Conservation (phyloP, 2,329 filamentous ascomycete species). For the Pseudocercospora eumusae region DNA sequence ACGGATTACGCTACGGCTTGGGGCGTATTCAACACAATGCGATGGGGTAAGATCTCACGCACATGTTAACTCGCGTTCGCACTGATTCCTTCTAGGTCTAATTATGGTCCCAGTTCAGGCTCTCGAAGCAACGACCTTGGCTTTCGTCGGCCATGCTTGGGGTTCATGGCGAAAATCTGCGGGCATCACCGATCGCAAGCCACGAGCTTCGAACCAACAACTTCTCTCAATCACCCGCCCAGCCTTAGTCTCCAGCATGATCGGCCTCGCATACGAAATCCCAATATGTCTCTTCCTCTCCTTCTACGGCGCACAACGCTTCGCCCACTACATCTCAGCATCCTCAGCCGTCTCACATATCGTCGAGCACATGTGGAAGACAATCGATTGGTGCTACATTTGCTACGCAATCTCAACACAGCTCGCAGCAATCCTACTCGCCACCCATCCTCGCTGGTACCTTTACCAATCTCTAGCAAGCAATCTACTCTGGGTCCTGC, state of each 20-base stretch:
- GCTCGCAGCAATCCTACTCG: conserved; percentile 64
- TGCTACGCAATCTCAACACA: conserved; percentile 68
- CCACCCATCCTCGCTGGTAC: conserved; percentile 67
- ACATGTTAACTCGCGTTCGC: neutral
- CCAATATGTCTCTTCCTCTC: conserved; percentile 65
- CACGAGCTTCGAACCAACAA: conserved; percentile 23
- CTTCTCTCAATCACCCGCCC: conserved; percentile 50
- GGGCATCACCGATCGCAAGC: conserved; percentile 32
- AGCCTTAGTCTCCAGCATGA: conserved; percentile 54
- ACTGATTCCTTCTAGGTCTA: conserved; percentile 44
- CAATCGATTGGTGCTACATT: conserved; percentile 63
- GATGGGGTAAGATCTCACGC: conserved; percentile 54
- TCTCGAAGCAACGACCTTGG: conserved; percentile 64
- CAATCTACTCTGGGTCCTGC: conserved; percentile 68
- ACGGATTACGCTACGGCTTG: conserved; percentile 69
- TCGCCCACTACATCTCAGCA: conserved; percentile 63
- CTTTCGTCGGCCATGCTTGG: conserved; percentile 69
- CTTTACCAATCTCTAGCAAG: conserved; percentile 66
- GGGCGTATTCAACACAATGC: conserved; percentile 72
- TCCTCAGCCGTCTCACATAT: conserved; percentile 61
- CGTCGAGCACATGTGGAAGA: conserved; percentile 65
- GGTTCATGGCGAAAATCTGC: conserved; percentile 51
- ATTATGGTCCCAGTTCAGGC: conserved; percentile 72
- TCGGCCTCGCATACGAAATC: conserved; percentile 62
- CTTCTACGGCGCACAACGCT: conserved; percentile 57